Evolutionary conservation across 2,329 filamentous ascomycete genomes (phyloP).

Genomic region (Apiospora hydei): DNA sequence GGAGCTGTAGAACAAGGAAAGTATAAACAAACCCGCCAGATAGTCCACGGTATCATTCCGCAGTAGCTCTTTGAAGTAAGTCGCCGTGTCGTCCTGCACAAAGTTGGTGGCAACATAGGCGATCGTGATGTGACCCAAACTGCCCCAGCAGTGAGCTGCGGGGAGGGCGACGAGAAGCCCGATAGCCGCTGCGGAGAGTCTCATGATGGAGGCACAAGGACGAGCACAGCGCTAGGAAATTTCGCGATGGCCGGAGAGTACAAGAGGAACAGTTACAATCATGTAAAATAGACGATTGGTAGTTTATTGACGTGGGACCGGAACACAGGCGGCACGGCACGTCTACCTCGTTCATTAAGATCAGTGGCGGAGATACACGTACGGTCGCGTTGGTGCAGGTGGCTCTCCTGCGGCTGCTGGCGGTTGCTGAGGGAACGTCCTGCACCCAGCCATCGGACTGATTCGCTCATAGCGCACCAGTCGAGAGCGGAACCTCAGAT

Average conservation of each 20-base stretch:
- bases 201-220: not conserved
- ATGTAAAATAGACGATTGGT: not conserved
- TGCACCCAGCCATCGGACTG: not conserved
- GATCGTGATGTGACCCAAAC: constrained; percentile 70
- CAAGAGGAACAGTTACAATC: not conserved
- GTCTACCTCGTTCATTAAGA: not conserved
- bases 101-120: constrained; percentile 69
- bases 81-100: constrained; percentile 61
- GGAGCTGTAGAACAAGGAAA: too few species aligned
- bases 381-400: not conserved
- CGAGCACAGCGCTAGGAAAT: not conserved
- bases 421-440: constrained; percentile 18
- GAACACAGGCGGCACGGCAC: not conserved
- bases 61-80: constrained; percentile 65
- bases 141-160: constrained; percentile 40
- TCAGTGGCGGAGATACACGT: not conserved
- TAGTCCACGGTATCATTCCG: constrained; percentile 62
- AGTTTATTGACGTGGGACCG: not conserved
- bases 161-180: constrained; percentile 8
- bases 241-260: not conserved
- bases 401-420: not conserved
- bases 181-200: not conserved
- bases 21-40: constrained; percentile 29
- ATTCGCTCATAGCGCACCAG: constrained; percentile 17
- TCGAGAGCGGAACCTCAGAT: not conserved